These are phyloP conservation scores for Kazachstania sp. DNA, from an alignment of 1,139 yeast species.

Conservation along the genomic window DNA sequence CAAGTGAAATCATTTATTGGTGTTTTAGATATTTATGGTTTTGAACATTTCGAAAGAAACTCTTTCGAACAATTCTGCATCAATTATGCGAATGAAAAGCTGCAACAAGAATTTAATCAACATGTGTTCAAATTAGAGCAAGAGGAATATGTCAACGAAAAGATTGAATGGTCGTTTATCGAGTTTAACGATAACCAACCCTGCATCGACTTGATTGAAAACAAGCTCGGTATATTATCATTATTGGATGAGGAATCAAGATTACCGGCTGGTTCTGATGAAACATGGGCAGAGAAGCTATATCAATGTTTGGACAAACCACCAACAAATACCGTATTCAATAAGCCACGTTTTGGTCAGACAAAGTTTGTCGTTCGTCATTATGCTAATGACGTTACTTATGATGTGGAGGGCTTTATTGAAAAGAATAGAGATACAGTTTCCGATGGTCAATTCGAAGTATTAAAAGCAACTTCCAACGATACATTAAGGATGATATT, in stretches of 20 bases:
- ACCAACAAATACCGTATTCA: slow-evolving; percentile 71
- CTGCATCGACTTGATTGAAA: slow-evolving; percentile 88
- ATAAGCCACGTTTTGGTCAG: slow-evolving; percentile 91
- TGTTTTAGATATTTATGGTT: slow-evolving; percentile 94
- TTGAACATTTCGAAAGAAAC: slow-evolving; percentile 89
- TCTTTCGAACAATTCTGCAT: slow-evolving; percentile 97
- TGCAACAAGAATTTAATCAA: slow-evolving; percentile 95
- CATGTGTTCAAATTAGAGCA: slow-evolving; percentile 96
- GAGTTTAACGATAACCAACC: slow-evolving; percentile 97
- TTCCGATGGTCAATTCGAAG: slow-evolving; percentile 89
- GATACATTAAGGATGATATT: slow-evolving; percentile 56
- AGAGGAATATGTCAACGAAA: slow-evolving; percentile 86
- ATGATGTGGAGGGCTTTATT: slow-evolving; percentile 89
- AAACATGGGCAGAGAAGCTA: slow-evolving; percentile 85
- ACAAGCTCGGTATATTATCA: slow-evolving; percentile 77
- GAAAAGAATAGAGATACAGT: slow-evolving; percentile 97
- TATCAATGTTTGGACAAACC: slow-evolving; percentile 76
- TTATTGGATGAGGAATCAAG: slow-evolving; percentile 92
- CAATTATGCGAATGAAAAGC: slow-evolving; percentile 93
- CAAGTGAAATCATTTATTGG: slow-evolving; percentile 72
- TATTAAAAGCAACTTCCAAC: slow-evolving; percentile 61
- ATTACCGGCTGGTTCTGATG: slow-evolving; percentile 89
- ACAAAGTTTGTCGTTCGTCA: slow-evolving; percentile 85
- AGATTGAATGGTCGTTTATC: slow-evolving; percentile 94
- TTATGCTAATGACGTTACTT: slow-evolving; percentile 89